These are phyloP conservation scores for Irpex lacteus DNA, from an alignment of 1,284 basidiomycete species.

Conservation along the genomic window DNA sequence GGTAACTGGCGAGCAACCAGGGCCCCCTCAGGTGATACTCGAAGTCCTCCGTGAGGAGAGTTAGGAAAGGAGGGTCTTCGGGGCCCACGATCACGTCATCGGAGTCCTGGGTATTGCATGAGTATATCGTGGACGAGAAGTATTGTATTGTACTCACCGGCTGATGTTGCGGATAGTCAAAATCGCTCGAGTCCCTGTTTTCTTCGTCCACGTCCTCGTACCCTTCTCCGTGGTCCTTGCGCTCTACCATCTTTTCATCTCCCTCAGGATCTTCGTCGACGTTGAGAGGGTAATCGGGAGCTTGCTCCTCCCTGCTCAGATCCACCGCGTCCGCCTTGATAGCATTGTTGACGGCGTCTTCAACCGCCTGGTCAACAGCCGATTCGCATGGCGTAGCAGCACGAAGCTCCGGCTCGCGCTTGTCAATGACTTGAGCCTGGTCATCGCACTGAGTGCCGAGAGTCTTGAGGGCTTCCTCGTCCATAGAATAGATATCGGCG, in stretches of 20 bases:
- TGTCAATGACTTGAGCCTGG: not conserved
- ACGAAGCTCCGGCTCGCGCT: not conserved
- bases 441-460: not conserved
- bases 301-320: not conserved
- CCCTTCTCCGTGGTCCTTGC: no score
- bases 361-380: no score
- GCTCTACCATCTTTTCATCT: no score
- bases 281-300: not conserved
- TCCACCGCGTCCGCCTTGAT: no score
- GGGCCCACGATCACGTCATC: not conserved
- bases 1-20: not conserved
- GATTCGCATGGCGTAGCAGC: not conserved
- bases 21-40: not conserved
- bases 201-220: no score
- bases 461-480: not conserved
- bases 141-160: not conserved
- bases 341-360: no score
- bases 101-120: not conserved
- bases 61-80: not conserved
- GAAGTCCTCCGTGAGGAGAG: not conserved
- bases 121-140: not conserved
- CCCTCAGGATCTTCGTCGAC: not conserved
- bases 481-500: no score
- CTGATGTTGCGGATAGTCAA: not conserved
- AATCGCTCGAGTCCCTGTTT: no score